Conservation (phyloP, 2,329 filamentous ascomycete genomes). For the Colletotrichum orchidophilum region DNA sequence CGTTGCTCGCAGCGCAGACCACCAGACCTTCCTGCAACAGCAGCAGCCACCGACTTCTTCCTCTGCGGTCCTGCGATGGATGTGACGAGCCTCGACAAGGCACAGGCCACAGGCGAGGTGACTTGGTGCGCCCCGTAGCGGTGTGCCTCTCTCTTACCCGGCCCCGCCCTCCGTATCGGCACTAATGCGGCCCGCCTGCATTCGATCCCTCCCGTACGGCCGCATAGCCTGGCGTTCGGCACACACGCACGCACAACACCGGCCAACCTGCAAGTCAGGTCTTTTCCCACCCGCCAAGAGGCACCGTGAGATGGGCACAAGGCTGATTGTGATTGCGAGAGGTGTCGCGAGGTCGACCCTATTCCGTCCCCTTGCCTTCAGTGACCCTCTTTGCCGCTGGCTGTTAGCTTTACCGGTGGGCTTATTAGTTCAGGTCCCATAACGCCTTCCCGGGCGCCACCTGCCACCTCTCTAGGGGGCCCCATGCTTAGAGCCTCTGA, state of each 20-base stretch:
- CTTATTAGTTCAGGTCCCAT: slow-evolving; percentile 4
- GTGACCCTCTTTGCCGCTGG: slow-evolving; percentile 4
- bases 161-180: slow-evolving; percentile 15
- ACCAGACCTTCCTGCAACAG: background rate
- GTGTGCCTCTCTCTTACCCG: background rate
- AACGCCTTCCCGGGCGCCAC: slow-evolving; percentile 10
- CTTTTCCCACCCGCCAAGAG: slow-evolving; percentile 7
- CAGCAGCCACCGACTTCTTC: background rate
- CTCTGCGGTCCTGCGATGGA: background rate
- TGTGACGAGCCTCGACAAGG: background rate
- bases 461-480: background rate
- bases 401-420: slow-evolving; percentile 4
- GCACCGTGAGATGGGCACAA: background rate
- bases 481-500: background rate
- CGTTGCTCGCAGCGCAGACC: background rate
- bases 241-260: background rate
- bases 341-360: background rate
- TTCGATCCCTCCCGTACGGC: slow-evolving; percentile 24
- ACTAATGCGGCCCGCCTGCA: slow-evolving; percentile 29
- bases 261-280: slow-evolving; percentile 13
- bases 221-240: slow-evolving; percentile 12
- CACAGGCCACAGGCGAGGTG: slow-evolving; percentile 25
- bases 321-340: background rate
- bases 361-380: background rate
- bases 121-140: background rate